Base-by-base conservation (phyloP, 257 asterid species). In the Scutellaria barbata region DNA sequence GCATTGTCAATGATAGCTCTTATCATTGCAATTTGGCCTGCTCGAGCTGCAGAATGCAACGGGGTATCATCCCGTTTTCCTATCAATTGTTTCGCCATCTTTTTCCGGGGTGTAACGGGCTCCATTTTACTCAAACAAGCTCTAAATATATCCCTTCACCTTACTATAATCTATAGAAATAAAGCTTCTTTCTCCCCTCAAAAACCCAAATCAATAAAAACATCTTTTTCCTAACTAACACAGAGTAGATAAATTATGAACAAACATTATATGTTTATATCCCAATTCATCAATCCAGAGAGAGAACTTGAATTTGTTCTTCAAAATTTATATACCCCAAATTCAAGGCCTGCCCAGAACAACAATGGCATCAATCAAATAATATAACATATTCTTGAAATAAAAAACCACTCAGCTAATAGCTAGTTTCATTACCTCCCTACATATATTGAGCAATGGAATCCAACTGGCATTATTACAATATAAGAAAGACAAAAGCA, bases 21-120 rank as follows among this genome's bases (percentile, higher is more conserved):
- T 22, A 86, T 67, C 6, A 76, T 77, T 0, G 16, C 25, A 0
- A 86, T 58, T n/a, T 80, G 71, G 65, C 87, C 88, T 1, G 84
- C 78, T 71, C 88, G 75, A 2, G 81, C 91, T 0, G 87, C 88
- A 2, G 86, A 77, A 69, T 86, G 91, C 79, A 86, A 30, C 8
- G 74, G 37, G 0, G 81, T 79, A 20, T 86, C 91, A 6, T 76
- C 87, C 58, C 87, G 66, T 73, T 81, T 83, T 1, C 91, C 88
- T 0, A 86, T 83, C 55, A 83, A n/a, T 18, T 86, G 91, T 66
- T 86, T 83, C 13, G 79, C 80, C 63, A 86, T 84, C 83, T 77
- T 83, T 69, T 77, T 86, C 58, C 85, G 71, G 12, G 84, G 81
- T 5, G 85, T 75, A 3, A 60, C 3, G 8, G 30, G 74, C 58